phyloP scores from a whole-genome alignment of 306 rosid genomes.

The Myrica gale region DNA sequence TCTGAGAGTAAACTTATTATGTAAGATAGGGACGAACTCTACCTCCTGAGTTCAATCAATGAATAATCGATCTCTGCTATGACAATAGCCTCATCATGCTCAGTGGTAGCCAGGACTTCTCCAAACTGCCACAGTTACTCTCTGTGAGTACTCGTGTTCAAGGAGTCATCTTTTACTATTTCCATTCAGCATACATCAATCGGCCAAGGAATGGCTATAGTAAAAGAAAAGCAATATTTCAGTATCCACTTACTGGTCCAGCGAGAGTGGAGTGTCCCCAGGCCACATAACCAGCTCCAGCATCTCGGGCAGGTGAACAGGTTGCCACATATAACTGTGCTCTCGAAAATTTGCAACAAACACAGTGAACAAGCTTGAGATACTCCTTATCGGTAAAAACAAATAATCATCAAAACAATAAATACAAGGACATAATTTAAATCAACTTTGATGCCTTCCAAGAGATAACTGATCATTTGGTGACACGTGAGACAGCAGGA shows the following conservation, averaged over 20 bases:
- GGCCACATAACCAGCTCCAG: slow-evolving; percentile 81
- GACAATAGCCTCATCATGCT: slow-evolving; percentile 85
- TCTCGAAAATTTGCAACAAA: slow-evolving; percentile 10
- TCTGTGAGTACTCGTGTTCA: slow-evolving; percentile 18
- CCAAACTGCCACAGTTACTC: slow-evolving; percentile 60
- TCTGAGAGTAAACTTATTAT: background rate
- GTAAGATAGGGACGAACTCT: background rate
- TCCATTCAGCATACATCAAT: background rate
- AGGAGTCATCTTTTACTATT: background rate
- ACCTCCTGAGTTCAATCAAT: slow-evolving; percentile 72
- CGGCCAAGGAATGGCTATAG: background rate
- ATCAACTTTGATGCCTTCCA: background rate
- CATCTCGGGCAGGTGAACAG: slow-evolving; percentile 94
- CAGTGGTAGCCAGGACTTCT: slow-evolving; percentile 87
- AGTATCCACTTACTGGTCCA: slow-evolving; percentile 76
- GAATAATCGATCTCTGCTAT: slow-evolving; percentile 83
- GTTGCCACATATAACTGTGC: slow-evolving; percentile 88
- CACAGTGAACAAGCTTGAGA: slow-evolving; percentile 22
- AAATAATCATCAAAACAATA: background rate
- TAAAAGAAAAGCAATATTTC: slow-evolving; percentile 14
- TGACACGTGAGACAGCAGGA: background rate
- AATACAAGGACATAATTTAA: background rate
- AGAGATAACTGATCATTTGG: background rate
- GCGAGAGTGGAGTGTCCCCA: slow-evolving; percentile 99
- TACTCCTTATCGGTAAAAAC: background rate